A percentile compares a stretch with the other conserved stretches of the same genome.
Evolutionary conservation across 805 yeast species (phyloP).

Genomic region (Saccharomycopsis olivae): DNA sequence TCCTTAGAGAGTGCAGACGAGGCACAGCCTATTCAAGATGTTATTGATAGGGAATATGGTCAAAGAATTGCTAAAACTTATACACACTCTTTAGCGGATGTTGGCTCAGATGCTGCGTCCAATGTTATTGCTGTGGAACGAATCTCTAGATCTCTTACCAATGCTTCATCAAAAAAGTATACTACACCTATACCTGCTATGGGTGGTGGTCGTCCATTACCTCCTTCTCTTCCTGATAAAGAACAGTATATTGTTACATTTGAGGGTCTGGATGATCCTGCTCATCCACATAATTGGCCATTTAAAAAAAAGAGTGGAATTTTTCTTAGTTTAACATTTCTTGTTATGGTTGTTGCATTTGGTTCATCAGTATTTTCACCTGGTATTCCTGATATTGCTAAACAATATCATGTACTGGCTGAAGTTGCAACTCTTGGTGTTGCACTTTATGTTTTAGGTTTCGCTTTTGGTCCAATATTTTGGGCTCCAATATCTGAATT

Average conservation of each 20-base stretch:
- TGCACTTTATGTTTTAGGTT: conserved; percentile 81
- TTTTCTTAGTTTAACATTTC: conserved; percentile 36
- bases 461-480: conserved; percentile 83
- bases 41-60: conserved; percentile 2
- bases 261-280: conserved; percentile 73
- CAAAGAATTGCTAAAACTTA: not conserved
- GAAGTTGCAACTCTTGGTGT: conserved; percentile 70
- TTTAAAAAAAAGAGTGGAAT: conserved; percentile 32
- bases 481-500: conserved; percentile 88
- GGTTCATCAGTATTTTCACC: conserved; percentile 80
- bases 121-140: conserved; percentile 24
- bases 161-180: conserved; percentile 25
- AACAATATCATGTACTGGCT: conserved; percentile 45
- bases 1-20: not conserved
- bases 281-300: conserved; percentile 75
- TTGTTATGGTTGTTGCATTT: conserved; percentile 48
- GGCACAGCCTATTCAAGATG: not conserved
- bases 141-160: conserved; percentile 34
- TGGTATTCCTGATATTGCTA: conserved; percentile 39
- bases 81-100: conserved; percentile 6
- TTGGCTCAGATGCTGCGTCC: conserved; percentile 16
- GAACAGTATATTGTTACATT: conserved; percentile 55
- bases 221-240: conserved; percentile 47
- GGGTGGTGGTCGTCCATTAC: conserved; percentile 60
- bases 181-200: conserved; percentile 39